Evolutionary conservation across 2,329 filamentous ascomycete species (phyloP), one percentile per base, ranked within the genome.

Genomic region (Exophiala spinifera): DNA sequence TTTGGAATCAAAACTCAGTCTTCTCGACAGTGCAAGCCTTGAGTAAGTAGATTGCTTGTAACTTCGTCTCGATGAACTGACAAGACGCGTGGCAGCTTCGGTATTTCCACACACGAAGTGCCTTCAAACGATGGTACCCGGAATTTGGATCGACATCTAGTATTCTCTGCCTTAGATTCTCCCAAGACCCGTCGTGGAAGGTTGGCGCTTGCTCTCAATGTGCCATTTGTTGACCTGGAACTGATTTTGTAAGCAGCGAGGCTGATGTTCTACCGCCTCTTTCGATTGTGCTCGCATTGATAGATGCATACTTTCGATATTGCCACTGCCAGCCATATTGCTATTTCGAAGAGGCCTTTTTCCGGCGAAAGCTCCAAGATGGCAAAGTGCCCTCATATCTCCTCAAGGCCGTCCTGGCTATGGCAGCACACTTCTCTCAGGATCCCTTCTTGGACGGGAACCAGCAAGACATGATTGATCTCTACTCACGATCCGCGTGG

Each of bases 291-390:
- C 23, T 25, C 4, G 23, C 17, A 59, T 63, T 58, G 42, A n/a
- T 66, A 15, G 62, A 67, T 47, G 64, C 66, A 2, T 74, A 69
- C 46, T 73, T 74, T 48, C 17, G 43, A 11, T 67, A 65, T 40
- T 67, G 65, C 20, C 70, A 73, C 25, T 71, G 70, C 34, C 69
- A 72, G 34, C 71, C 71, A 0, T 74, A 74, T 54, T 68, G 64
- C 0, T 72, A 67, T 50, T 71, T 73, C 55, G 68, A 70, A 19
- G 68, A 71, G 45, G 45, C 40, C 0, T 63, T 55, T 2, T 73
- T 74, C 51, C 64, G 67, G 3, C 60, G 62, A 10, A 61, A 60
- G 20, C 52, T 72, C 1, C 58, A 66, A 5, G 54, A 56, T 13
- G 59, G 60, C 3, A 17, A 39, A 5, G 25, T 72, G 0, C 66